A percentile compares a stretch with the other conserved stretches of the same genome.
phyloP scores from a whole-genome alignment of 2,329 filamentous ascomycete genomes.

The Microthyrium microscopicum region DNA sequence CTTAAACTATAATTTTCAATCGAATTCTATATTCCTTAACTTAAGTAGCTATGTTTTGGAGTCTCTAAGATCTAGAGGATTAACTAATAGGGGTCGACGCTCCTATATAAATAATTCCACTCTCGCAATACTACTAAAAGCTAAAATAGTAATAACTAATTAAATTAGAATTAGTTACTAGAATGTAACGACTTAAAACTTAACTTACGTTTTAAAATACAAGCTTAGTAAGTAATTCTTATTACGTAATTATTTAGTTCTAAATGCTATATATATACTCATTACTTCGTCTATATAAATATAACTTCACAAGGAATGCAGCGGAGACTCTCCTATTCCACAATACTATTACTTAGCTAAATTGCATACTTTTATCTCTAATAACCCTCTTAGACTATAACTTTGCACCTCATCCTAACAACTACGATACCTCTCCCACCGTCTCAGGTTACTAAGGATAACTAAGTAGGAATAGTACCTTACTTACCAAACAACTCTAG shows the following conservation, averaged over 20 bases:
- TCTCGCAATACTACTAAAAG: conserved; percentile 3
- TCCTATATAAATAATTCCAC: neutral
- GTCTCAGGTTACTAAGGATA: neutral
- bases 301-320: too few species aligned
- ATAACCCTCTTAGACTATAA: too few species aligned
- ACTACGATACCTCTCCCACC: neutral
- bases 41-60: conserved; percentile 3
- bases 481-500: neutral
- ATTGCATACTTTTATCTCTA: too few species aligned
- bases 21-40: conserved; percentile 1
- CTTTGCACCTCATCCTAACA: neutral
- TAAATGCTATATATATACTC: neutral
- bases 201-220: neutral
- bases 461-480: conserved; percentile 1
- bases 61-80: conserved; percentile 3
- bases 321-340: too few species aligned
- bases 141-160: conserved; percentile 1
- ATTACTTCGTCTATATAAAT: neutral
- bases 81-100: conserved; percentile 2
- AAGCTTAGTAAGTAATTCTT: neutral
- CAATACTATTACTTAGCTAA: too few species aligned
- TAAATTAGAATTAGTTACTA: neutral
- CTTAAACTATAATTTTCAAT: conserved; percentile 1
- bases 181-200: neutral
- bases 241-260: neutral